phyloP scores from a whole-genome alignment of 2,329 filamentous ascomycete genomes.

The Fusarium sp. region DNA sequence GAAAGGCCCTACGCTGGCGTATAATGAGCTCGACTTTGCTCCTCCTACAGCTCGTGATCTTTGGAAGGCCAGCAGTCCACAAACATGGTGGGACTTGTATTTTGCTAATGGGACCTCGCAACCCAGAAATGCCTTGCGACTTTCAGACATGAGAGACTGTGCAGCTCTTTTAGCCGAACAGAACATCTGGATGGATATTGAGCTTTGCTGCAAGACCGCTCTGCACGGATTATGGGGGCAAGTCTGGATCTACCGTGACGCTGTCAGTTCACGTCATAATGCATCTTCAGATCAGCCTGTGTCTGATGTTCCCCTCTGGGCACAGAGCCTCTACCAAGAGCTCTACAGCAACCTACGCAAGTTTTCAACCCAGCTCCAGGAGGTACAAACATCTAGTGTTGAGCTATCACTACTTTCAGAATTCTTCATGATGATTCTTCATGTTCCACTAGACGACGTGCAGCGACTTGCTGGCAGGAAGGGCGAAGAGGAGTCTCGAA shows the following conservation, averaged over 20 bases:
- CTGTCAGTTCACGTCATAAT: slow-evolving; percentile 24
- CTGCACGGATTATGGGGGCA: slow-evolving; percentile 45
- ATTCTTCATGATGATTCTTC: slow-evolving; percentile 45
- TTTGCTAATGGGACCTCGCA: slow-evolving; percentile 22
- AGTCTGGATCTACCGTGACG: slow-evolving; percentile 45
- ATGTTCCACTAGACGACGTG: slow-evolving; percentile 42
- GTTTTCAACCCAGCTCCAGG: slow-evolving; percentile 35
- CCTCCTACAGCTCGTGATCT: slow-evolving; percentile 41
- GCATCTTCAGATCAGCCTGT: slow-evolving; percentile 12
- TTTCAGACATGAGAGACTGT: slow-evolving; percentile 39
- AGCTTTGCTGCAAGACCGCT: slow-evolving; percentile 34
- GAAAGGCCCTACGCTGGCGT: slow-evolving; percentile 40
- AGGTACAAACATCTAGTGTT: slow-evolving; percentile 7
- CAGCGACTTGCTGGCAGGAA: slow-evolving; percentile 40
- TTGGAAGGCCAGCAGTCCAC: slow-evolving; percentile 38
- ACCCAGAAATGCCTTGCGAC: slow-evolving; percentile 26
- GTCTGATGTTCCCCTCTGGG: slow-evolving; percentile 34
- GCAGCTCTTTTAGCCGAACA: slow-evolving; percentile 34
- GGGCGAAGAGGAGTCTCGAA: slow-evolving; percentile 41
- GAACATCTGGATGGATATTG: slow-evolving; percentile 36
- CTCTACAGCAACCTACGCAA: slow-evolving; percentile 36
- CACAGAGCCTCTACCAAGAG: slow-evolving; percentile 41
- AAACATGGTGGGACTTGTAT: slow-evolving; percentile 40
- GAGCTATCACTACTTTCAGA: slow-evolving; percentile 42
- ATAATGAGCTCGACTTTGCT: slow-evolving; percentile 42